Evolutionary conservation across 805 yeast genomes (phyloP), one percentile per base, ranked within the genome.

Genomic region (Maudiozyma pseudohumilis): DNA sequence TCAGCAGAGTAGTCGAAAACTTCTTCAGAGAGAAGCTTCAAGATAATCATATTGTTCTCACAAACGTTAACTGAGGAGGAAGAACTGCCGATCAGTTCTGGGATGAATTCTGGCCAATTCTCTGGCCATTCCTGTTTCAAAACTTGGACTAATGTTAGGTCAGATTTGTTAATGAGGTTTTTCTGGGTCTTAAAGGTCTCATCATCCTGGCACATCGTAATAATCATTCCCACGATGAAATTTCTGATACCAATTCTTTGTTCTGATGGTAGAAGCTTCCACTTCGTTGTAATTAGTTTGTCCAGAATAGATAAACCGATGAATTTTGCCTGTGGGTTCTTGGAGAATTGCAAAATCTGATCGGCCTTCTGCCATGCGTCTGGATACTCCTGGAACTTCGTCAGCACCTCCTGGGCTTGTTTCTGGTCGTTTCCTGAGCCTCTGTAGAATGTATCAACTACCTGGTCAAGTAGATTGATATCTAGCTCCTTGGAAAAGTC

Each of bases 51-150:
- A 64, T 92, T 92, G 65, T 92, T 92, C 62, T 92, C 98, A 66
- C 98, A 92, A 36, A 92, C 96, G 53, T 87, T 89, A 60, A 83
- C 76, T 17, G 92, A 80, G 11, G 89, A 76, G 45, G 85, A 75
- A 32, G 94, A 79, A 46, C 94, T 80, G 42, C 72, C 74, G 33
- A 89, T 92, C 40, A 92, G 74, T 59, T 92, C 98, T 13, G 96
- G 95, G 35, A 92, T 82, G 53, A 92, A 92, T 52, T 80, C 83
- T 15, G 97, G 97, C 99, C 99, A 92, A 59, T 88, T 83, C 50
- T 80, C 85, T 24, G 99, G 99, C 99, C 99, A 92, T 59, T 92
- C 99, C 64, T 92, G 97, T 55, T 92, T 92, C 54, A 92, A 74
- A 36, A 92, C 80, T 55, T 88, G 94, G 26, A 92, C 98, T 52